Conservation (phyloP, 352 stramenopile genomes). For the Aphanomyces invadans region DNA sequence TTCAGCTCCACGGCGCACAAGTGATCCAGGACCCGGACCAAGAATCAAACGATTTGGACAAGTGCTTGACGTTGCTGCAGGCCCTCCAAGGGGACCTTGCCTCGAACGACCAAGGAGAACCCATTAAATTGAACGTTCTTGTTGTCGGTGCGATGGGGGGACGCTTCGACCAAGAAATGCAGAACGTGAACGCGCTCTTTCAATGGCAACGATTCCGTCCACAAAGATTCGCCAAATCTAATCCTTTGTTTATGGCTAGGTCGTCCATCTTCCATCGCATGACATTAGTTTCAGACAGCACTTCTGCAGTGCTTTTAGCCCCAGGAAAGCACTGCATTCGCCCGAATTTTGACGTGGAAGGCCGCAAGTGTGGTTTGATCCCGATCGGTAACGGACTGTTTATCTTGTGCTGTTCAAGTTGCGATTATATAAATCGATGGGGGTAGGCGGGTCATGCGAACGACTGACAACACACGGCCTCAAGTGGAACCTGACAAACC, state of each 20-base stretch:
- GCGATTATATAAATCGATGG: not conserved
- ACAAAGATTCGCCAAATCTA: not conserved
- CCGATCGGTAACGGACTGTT: conserved; percentile 44
- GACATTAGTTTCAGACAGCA: conserved; percentile 86
- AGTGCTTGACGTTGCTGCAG: conserved; percentile 69
- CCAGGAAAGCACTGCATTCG: conserved; percentile 57
- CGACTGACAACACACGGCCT: conserved; percentile 82
- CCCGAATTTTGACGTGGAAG: conserved; percentile 86
- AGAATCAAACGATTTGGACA: conserved; percentile 94
- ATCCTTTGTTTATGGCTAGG: conserved; percentile 5
- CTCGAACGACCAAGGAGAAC: conserved; percentile 9
- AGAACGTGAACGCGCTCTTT: conserved; percentile 89
- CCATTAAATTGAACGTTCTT: conserved; percentile 57
- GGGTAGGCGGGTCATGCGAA: conserved; percentile 46
- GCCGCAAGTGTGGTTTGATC: conserved; percentile 91
- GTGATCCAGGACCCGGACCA: conserved; percentile 83
- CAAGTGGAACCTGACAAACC: conserved; percentile 77
- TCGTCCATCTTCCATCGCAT: conserved; percentile 65
- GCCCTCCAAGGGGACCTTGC: conserved; percentile 30
- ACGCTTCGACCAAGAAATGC: conserved; percentile 97
- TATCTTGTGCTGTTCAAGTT: not conserved
- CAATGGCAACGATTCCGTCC: conserved; percentile 53
- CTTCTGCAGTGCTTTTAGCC: conserved; percentile 73
- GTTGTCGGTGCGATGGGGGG: conserved; percentile 94
- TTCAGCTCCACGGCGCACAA: conserved; percentile 45